Percentiles rank a stretch among this genome's conserved stretches.
phyloP scores from a whole-genome alignment of 2,329 filamentous ascomycete genomes.

The Kalaharituber pfeilii region DNA sequence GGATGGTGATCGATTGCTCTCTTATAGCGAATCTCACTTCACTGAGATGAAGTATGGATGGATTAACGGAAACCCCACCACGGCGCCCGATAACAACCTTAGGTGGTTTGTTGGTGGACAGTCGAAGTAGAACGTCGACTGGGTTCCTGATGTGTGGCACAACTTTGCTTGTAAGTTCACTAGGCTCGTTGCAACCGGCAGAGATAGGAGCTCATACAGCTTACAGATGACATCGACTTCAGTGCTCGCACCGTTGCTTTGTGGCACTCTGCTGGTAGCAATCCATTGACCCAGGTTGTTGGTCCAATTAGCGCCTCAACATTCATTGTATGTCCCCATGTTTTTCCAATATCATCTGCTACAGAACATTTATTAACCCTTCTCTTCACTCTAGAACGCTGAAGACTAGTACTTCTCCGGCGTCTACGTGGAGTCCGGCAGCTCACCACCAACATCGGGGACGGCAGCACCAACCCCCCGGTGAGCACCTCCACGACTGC shows the following conservation, averaged over 20 bases:
- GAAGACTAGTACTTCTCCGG: constrained; percentile 54
- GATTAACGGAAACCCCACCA: constrained; percentile 34
- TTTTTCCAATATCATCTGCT: constrained; percentile 29
- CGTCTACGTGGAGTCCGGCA: constrained; percentile 49
- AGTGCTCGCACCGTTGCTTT: constrained; percentile 43
- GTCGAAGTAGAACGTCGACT: constrained; percentile 45
- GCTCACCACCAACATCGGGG: constrained; percentile 28
- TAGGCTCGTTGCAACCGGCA: neutral
- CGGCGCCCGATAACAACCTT: constrained; percentile 37
- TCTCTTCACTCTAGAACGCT: constrained; percentile 38
- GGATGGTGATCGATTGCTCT: constrained; percentile 24
- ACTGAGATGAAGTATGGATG: constrained; percentile 56
- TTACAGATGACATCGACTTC: constrained; percentile 35
- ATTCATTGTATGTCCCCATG: constrained; percentile 29
- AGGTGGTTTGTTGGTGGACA: constrained; percentile 46
- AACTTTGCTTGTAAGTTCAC: constrained; percentile 51
- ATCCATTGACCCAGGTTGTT: constrained; percentile 40
- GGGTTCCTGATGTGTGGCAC: constrained; percentile 50
- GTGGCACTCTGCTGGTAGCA: constrained; percentile 50
- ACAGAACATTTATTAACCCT: constrained; percentile 60
- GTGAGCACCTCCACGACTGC: constrained; percentile 5
- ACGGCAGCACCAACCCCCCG: constrained; percentile 1
- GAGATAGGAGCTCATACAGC: constrained; percentile 1
- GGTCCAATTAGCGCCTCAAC: constrained; percentile 43
- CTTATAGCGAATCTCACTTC: constrained; percentile 51